These are phyloP conservation scores for Jacaranda mimosifolia DNA, from an alignment of 257 asterid genomes.

Conservation along the genomic window DNA sequence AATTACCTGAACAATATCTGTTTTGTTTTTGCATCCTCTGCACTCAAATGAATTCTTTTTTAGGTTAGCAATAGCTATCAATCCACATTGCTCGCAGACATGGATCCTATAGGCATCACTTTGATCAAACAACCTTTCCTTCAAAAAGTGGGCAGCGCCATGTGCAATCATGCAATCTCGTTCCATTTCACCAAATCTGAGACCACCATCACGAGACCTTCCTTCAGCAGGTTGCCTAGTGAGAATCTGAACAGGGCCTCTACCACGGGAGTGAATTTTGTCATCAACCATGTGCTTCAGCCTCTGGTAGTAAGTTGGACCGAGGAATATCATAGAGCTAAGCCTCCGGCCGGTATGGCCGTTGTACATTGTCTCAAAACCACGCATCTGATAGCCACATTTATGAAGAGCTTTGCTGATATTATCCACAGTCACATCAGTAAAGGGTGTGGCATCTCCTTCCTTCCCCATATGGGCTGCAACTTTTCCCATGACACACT, in stretches of 20 bases:
- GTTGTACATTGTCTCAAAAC: constrained; percentile 96
- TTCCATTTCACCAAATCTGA: constrained; percentile 98
- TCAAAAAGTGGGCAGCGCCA: constrained; percentile 95
- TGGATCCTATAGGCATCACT: constrained; percentile 97
- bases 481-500: constrained; percentile 97
- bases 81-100: constrained; percentile 90
- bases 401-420: constrained; percentile 94
- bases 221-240: constrained; percentile 99
- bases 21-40: constrained; percentile 95
- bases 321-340: constrained; percentile 83
- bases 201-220: constrained; percentile 97
- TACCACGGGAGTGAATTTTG: constrained; percentile 94
- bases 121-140: constrained; percentile 92
- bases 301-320: constrained; percentile 97
- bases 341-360: constrained; percentile 95
- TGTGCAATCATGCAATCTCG: constrained; percentile 99
- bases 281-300: constrained; percentile 98
- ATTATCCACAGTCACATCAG: constrained; percentile 95
- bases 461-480: constrained; percentile 99
- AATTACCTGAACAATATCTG: constrained; percentile 90
- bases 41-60: constrained; percentile 94
- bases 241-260: constrained; percentile 96
- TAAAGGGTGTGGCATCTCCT: constrained; percentile 97
- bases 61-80: constrained; percentile 91
- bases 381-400: constrained; percentile 98